These are phyloP conservation scores for Aspergillus affinis DNA, from an alignment of 495 filamentous ascomycete genomes.

Conservation along the genomic window DNA sequence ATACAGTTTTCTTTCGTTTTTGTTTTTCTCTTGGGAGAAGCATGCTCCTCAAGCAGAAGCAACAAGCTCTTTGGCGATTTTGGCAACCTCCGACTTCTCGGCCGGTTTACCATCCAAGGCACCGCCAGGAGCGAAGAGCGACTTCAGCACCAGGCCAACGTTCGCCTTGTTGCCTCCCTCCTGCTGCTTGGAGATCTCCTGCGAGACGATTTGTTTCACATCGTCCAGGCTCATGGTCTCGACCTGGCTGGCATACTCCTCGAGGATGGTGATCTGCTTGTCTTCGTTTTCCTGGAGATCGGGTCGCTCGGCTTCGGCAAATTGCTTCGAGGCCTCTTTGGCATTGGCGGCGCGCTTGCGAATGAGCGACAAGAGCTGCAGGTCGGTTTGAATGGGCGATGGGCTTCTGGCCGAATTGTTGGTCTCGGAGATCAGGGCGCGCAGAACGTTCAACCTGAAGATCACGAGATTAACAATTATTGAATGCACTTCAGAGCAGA, in stretches of 20 bases:
- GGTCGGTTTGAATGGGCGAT: conserved; percentile 56
- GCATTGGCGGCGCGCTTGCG: conserved; percentile 51
- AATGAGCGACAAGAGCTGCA: conserved; percentile 58
- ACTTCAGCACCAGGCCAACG: conserved; percentile 48
- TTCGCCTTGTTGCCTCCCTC: conserved; percentile 42
- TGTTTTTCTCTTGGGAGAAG: conserved; percentile 7
- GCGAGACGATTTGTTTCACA: conserved; percentile 43
- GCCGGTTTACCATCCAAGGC: conserved; percentile 54
- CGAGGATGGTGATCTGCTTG: conserved; percentile 51
- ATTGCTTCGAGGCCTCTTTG: conserved; percentile 52
- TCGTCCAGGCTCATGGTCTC: conserved; percentile 51
- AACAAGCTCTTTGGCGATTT: conserved; percentile 44
- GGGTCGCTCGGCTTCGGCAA: conserved; percentile 46
- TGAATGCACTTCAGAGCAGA: not conserved
- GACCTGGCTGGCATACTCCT: conserved; percentile 57
- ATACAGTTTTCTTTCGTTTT: conserved; percentile 22
- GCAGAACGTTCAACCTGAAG: conserved; percentile 55
- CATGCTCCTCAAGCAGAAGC: conserved; percentile 17
- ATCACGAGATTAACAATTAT: not conserved
- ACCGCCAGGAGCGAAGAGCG: conserved; percentile 47
- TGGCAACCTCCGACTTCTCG: conserved; percentile 49
- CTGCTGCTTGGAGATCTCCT: conserved; percentile 44
- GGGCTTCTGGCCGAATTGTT: conserved; percentile 62
- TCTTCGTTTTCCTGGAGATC: conserved; percentile 62
- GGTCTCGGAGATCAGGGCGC: conserved; percentile 59